A percentile compares a stretch with the other conserved stretches of the same genome.
Evolutionary conservation across 441 rosid species (phyloP).

Genomic region (Bruguiera hainesii): DNA sequence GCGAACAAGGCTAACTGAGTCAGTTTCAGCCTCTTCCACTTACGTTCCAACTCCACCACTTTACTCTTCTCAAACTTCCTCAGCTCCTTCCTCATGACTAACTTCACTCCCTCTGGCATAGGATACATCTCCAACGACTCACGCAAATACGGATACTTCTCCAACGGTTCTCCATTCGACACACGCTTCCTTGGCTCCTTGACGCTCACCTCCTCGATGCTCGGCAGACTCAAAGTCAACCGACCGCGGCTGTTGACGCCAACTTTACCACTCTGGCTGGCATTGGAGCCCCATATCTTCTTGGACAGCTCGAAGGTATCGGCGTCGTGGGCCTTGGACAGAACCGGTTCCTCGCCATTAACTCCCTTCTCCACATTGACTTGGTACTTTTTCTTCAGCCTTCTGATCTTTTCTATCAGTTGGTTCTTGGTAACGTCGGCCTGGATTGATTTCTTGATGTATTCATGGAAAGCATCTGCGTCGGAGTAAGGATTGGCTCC

Average conservation of each 20-base stretch:
- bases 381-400: constrained; percentile 41
- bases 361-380: constrained; percentile 27
- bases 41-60: constrained; percentile 22
- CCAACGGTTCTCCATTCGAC: constrained; percentile 5
- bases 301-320: constrained; percentile 34
- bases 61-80: constrained; percentile 14
- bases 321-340: constrained; percentile 38
- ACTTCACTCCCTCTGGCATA: constrained; percentile 2
- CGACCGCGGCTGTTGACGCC: neutral
- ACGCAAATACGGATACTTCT: constrained; percentile 21
- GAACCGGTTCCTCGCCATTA: constrained; percentile 27
- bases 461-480: constrained; percentile 30
- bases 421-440: constrained; percentile 35
- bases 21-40: constrained; percentile 18
- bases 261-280: constrained; percentile 4
- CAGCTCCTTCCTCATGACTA: constrained; percentile 11
- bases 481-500: constrained; percentile 29
- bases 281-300: constrained; percentile 36
- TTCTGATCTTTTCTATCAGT: constrained; percentile 38
- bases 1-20: constrained; percentile 27
- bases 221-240: constrained; percentile 23
- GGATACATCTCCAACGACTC: constrained; percentile 11
- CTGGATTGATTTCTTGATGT: constrained; percentile 36
- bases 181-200: neutral
- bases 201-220: neutral